Base-by-base conservation (phyloP, 352 stramenopile species). In the Aphanomyces cochlioides region DNA sequence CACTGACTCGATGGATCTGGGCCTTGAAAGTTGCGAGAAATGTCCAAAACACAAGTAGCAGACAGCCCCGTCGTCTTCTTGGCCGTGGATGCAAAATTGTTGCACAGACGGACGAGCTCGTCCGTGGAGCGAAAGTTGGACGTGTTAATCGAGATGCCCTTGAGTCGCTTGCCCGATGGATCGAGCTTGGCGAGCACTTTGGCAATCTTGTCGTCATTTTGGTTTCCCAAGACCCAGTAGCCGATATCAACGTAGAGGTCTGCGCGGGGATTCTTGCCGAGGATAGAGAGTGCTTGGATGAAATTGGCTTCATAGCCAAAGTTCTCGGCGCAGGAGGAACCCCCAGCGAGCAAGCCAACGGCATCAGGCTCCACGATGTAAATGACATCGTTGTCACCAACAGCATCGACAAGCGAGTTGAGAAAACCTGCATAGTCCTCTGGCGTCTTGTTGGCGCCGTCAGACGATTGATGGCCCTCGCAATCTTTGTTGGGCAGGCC, bases 111-210 rank as follows among this genome's bases (percentile, higher is more conserved):
- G 1, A 56, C 56, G 71, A 86, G 81, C 47, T 86, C 74, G 0
- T 21, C 17, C 7, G 72, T 80, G 0, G 79, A 75, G n/a, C 74
- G 76, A 54, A 82, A 86, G 73, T 84, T 86, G 48, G 79, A 82
- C 43, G 79, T 86, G 63, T 86, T 82, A 67, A 86, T 77, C n/a
- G 78, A 67, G 60, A 86, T 84, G 1, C 79, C 79, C 34, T 83
- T 82, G 61, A 67, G 75, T 47, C 66, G 72, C 17, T 37, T 48
- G 34, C 68, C 65, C 12, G 63, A 40, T n/a, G 64, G 47, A 6
- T 74, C 40, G 0, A 84, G 57, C 3, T 66, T 40, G 56, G 79
- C 75, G n/a, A 84, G 73, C 40, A 86, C 72, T 28, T 73, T 60
- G 13, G 75, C 72, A 41, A 73, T 66, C 54, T 73, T 75, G 21